A percentile compares a stretch with the other conserved stretches of the same genome.
phyloP scores from a whole-genome alignment of 257 asterid genomes.

The Solanum acaule region DNA sequence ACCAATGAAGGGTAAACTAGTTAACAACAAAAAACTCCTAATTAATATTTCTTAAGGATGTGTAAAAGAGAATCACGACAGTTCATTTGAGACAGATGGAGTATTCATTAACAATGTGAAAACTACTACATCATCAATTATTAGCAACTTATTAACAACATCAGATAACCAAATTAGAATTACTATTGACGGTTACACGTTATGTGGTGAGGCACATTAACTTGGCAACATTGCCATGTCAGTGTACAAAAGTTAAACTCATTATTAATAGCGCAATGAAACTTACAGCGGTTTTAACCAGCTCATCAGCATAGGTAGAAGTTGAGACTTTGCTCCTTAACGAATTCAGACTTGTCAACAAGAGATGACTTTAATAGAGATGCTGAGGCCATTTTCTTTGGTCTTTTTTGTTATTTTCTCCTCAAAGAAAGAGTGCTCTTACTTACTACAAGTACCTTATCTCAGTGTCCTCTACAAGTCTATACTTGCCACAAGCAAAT shows the following conservation, averaged over 20 bases:
- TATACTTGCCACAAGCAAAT: neutral
- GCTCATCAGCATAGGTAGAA: neutral
- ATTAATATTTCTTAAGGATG: neutral
- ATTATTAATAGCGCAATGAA: neutral
- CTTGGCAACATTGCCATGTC: neutral
- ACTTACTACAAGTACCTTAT: neutral
- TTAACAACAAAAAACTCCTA: neutral
- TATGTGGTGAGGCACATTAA: neutral
- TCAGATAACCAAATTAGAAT: neutral
- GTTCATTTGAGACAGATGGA: neutral
- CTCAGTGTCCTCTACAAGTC: neutral
- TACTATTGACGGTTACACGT: neutral
- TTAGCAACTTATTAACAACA: neutral
- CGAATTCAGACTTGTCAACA: neutral
- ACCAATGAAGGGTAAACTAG: neutral
- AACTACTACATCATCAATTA: neutral
- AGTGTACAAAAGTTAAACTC: neutral
- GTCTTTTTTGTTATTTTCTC: neutral
- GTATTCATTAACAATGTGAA: neutral
- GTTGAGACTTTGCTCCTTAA: neutral
- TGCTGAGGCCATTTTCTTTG: neutral
- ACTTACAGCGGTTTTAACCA: neutral
- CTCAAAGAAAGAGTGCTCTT: neutral
- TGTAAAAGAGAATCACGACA: neutral
- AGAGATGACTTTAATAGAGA: neutral